Evolutionary conservation across 441 rosid genomes (phyloP).

Genomic region (Pelargonium citronellum): DNA sequence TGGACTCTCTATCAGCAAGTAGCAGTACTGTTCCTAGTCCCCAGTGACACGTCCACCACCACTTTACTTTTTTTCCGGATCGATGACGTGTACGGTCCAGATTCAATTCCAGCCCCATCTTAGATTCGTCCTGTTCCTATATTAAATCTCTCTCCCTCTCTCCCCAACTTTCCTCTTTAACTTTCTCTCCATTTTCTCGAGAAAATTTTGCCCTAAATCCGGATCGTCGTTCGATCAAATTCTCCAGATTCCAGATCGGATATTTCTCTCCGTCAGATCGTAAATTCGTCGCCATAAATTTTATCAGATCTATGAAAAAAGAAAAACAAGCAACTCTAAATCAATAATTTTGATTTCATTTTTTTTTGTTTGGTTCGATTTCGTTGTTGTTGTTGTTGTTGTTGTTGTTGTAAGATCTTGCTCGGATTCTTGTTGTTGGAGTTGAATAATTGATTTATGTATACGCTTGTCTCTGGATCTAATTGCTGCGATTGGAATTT

Average conservation of each 20-base stretch:
- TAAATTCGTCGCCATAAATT: neutral
- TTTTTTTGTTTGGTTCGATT: neutral
- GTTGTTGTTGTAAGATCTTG: conserved; percentile 9
- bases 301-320: neutral
- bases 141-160: neutral
- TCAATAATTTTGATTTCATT: neutral
- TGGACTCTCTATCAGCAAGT: too few species aligned
- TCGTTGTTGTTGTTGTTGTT: neutral
- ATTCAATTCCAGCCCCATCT: conserved; percentile 29
- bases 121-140: conserved; percentile 35
- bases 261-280: neutral
- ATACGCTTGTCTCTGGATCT: conserved; percentile 28
- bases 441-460: conserved; percentile 9
- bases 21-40: too few species aligned
- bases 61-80: conserved; percentile 22
- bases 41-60: neutral
- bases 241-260: neutral
- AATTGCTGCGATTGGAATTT: conserved; percentile 16
- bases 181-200: neutral
- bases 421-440: neutral
- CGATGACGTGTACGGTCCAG: conserved; percentile 79
- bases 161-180: too few species aligned
- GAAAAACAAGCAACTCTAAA: neutral
- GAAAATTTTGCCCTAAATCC: neutral
- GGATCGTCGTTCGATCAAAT: neutral